Evolutionary conservation across 2,329 filamentous ascomycete genomes (phyloP).

Genomic region (Sclerotinia minor): DNA sequence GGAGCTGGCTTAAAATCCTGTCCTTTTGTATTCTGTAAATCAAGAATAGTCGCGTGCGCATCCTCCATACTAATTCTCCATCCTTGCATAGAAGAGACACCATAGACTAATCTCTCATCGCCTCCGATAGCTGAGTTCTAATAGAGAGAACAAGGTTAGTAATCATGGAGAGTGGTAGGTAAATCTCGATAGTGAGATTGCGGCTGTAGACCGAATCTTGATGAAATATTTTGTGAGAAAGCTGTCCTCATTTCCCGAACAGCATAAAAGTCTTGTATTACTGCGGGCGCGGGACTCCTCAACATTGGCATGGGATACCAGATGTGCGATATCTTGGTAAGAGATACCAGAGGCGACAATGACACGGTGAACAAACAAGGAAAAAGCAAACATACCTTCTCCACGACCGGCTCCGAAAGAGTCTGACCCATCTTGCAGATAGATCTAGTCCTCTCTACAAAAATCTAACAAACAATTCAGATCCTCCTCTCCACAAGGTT

Average conservation of each 20-base stretch:
- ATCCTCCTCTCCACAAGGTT: conserved; percentile 9
- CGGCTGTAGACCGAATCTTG: background rate
- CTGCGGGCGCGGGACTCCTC: background rate
- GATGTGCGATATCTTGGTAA: conserved; percentile 17
- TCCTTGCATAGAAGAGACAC: conserved; percentile 98
- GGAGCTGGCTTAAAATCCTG: conserved; percentile 57
- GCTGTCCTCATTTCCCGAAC: background rate
- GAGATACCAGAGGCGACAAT: conserved; percentile 16
- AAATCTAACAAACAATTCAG: conserved; percentile 29
- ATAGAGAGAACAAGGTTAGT: conserved; percentile 27
- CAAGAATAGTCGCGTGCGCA: conserved; percentile 84
- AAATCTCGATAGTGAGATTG: conserved; percentile 1
- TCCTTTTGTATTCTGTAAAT: conserved; percentile 67
- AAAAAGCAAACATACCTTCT: conserved; percentile 72
- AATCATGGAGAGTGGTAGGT: background rate
- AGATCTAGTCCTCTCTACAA: conserved; percentile 35
- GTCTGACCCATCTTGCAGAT: conserved; percentile 83
- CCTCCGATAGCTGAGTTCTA: conserved; percentile 86
- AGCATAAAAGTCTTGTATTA: background rate
- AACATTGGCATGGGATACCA: background rate
- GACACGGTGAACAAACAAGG: conserved; percentile 22
- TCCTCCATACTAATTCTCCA: conserved; percentile 99
- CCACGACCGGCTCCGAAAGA: conserved; percentile 96
- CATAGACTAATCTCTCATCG: conserved; percentile 90
- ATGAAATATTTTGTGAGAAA: background rate